Percentiles rank a stretch among this genome's conserved stretches.
Evolutionary conservation across 2,329 filamentous ascomycete genomes (phyloP).

Genomic region (Diaporthe helianthi): DNA sequence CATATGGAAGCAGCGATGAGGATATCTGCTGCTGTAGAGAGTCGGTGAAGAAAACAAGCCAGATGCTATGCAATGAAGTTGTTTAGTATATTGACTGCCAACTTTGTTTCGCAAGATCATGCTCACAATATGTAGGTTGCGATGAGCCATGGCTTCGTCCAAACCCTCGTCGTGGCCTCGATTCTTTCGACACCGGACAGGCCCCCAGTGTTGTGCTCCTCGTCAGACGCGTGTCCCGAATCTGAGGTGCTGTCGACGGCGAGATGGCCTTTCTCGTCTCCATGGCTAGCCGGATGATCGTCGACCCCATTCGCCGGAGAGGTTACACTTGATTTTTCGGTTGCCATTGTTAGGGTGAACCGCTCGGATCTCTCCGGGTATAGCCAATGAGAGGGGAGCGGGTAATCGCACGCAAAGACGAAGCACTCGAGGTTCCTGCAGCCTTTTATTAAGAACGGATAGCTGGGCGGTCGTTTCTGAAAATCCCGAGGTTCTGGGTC

Average conservation of each 20-base stretch:
- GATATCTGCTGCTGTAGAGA: conserved; percentile 29
- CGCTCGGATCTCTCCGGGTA: background rate
- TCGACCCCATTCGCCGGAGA: background rate
- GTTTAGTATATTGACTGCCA: background rate
- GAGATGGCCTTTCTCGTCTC: background rate
- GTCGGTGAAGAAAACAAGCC: conserved; percentile 25
- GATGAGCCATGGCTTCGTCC: conserved; percentile 50
- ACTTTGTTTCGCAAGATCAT: too few relatives aligned
- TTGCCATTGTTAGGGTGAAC: background rate
- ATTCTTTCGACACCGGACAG: conserved; percentile 56
- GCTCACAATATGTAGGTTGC: conserved; percentile 52
- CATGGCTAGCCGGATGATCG: background rate
- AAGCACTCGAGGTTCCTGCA: background rate
- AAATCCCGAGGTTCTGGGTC: background rate
- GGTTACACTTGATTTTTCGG: background rate
- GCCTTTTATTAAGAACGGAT: background rate
- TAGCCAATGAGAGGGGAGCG: background rate
- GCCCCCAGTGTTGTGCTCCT: conserved; percentile 34
- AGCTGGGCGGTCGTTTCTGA: background rate
- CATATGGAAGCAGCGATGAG: conserved; percentile 4
- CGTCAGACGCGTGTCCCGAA: background rate
- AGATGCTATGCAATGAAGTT: background rate
- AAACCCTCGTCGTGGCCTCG: conserved; percentile 55
- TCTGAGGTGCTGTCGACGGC: conserved; percentile 1
- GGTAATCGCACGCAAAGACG: background rate